Conservation (phyloP, 495 filamentous ascomycete species). For the Penicillium flavigenum region DNA sequence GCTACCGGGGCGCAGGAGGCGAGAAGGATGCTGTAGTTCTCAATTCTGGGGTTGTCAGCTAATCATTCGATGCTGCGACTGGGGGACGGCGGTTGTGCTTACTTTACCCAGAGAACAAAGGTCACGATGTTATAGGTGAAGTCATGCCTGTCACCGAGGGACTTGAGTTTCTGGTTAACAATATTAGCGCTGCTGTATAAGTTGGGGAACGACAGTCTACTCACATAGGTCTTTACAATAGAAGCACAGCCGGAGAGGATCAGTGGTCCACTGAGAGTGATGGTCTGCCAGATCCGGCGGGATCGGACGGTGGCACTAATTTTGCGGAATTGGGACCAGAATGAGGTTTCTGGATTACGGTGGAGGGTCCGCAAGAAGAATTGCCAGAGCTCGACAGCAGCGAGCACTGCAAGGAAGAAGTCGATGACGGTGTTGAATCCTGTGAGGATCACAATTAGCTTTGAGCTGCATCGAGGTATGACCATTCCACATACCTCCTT, state of each 20-base stretch:
- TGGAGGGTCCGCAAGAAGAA: constrained; percentile 34
- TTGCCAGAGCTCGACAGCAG: constrained; percentile 41
- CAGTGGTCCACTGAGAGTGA: constrained; percentile 35
- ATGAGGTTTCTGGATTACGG: constrained; percentile 24
- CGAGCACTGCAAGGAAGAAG: constrained; percentile 30
- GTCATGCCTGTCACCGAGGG: constrained; percentile 29
- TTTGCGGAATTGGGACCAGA: constrained; percentile 34
- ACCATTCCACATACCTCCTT: constrained; percentile 28
- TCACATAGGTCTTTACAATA: constrained; percentile 41
- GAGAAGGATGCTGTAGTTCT: constrained; percentile 40
- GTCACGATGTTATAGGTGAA: constrained; percentile 40
- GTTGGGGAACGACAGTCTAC: constrained; percentile 2
- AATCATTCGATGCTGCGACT: background rate
- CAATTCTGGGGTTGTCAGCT: constrained; percentile 26
- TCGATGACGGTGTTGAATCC: constrained; percentile 40
- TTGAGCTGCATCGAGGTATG: background rate
- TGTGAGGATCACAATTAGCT: constrained; percentile 8
- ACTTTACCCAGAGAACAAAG: constrained; percentile 43
- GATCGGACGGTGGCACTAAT: constrained; percentile 34
- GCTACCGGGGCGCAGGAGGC: constrained; percentile 36
- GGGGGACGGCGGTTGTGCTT: constrained; percentile 5
- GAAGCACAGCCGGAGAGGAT: constrained; percentile 36
- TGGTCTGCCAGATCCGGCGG: constrained; percentile 37
- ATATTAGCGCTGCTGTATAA: background rate
- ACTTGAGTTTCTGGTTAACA: constrained; percentile 30